These are phyloP conservation scores for Flaveria bidentis DNA, from an alignment of 129 eudicot genomes.

Conservation along the genomic window DNA sequence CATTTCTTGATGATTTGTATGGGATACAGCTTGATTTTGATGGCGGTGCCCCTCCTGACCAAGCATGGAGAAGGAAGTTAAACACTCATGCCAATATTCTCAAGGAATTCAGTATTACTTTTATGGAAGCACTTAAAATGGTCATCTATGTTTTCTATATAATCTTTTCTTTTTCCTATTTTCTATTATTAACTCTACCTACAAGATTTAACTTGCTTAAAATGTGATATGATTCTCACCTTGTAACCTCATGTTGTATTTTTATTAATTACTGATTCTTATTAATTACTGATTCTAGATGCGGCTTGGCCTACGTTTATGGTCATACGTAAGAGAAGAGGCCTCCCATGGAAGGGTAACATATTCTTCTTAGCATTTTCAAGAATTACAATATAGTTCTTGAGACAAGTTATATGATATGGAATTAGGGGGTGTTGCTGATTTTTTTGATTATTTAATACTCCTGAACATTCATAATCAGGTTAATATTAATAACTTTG, in stretches of 20 bases:
- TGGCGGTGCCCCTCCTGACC: constrained; percentile 90
- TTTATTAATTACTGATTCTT: constrained; percentile 22
- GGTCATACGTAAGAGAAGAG: constrained; percentile 94
- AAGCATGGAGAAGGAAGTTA: constrained; percentile 91
- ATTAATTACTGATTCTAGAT: constrained; percentile 46
- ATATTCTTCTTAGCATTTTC: background rate
- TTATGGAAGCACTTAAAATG: constrained; percentile 87
- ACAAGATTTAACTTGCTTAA: constrained; percentile 1
- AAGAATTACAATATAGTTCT: background rate
- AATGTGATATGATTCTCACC: background rate
- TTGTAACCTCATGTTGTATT: background rate
- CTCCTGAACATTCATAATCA: background rate
- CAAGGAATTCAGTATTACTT: constrained; percentile 89
- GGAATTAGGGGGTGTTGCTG: background rate
- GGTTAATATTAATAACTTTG: background rate
- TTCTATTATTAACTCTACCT: too few species aligned
- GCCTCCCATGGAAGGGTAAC: constrained; percentile 99
- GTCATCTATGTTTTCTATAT: constrained; percentile 29
- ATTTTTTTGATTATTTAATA: background rate
- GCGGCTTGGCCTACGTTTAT: constrained; percentile 82
- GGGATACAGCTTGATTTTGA: constrained; percentile 76
- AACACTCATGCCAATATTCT: constrained; percentile 81
- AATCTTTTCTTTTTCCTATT: background rate
- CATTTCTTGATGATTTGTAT: background rate
- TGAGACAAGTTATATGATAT: background rate